Base-by-base conservation (phyloP, 345 rosid genomes). In the Mercurialis annua region DNA sequence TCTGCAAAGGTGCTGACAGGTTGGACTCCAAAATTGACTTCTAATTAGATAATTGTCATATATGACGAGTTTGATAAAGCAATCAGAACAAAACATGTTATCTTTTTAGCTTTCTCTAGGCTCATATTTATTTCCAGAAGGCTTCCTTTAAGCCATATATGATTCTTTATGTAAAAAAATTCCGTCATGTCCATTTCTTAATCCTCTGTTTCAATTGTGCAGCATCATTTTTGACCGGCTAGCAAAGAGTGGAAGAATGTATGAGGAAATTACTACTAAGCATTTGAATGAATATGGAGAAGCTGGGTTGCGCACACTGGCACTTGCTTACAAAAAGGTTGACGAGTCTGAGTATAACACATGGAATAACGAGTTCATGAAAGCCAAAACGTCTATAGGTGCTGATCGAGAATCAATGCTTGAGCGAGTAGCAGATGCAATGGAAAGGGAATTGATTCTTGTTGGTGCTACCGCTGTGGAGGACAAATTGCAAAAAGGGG, bases 1-100 rank as follows among this genome's bases (percentile, higher is more conserved):
- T 94, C 50, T 91, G 99, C 85, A 94, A 94, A 85, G 99, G 99
- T 71, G 97, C 98, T 8, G 97, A 94, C 84, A 91, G 97, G 97
- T 93, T 78, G 81, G 92, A 65, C 29, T 64, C 24, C 27, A 14
- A 65, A n/a, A 77, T 31, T 40, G 31, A 29, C 27, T 10, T 50
- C 24, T 55, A 34, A 27, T 33, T 61, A 48, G 21, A 34, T 29
- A 42, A n/a, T 15, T 10, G 8, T 44, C 29, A 26, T 33, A 10
- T 17, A 31, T 26, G 9, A 59, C 31, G 29, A 21, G 46, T 34
- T 42, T 54, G 24, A 14, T 47, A 24, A 48, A 58, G 65, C 60
- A 36, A 49, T 55, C 42, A 48, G 59, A 38, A 60, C 4, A 24
- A 46, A 17, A 5, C 9, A 6, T 26, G 17, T 40, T 1, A 8